Conservation (phyloP, 225 moss, liverwort and hornwort species). For the Rhytidiadelphus loreus region DNA sequence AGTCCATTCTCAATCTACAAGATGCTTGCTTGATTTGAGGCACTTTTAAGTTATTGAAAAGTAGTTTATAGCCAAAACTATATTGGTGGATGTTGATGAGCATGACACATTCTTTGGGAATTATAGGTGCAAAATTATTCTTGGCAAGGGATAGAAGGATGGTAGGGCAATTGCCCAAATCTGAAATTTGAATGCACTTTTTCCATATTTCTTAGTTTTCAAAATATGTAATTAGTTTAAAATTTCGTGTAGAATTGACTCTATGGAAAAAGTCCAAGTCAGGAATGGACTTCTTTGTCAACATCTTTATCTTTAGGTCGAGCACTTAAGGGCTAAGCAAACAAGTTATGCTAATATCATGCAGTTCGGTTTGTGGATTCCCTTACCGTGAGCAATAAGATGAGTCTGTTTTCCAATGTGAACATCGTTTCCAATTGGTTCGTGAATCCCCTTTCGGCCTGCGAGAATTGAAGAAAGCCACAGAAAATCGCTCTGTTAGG, state of each 20-base stretch:
- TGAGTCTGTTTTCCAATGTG: slow-evolving; percentile 6
- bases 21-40: not conserved
- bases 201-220: not conserved
- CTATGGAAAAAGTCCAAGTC: not conserved
- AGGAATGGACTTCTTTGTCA: not conserved
- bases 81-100: not conserved
- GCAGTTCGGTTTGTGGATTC: not conserved
- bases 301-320: not conserved
- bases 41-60: not conserved
- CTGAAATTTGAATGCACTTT: not conserved
- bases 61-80: not conserved
- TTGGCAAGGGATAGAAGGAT: not conserved
- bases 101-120: not conserved
- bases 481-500: not conserved
- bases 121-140: not conserved
- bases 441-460: slow-evolving; percentile 9
- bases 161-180: not conserved
- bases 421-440: not conserved
- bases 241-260: not conserved
- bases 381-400: not conserved
- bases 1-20: not conserved
- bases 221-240: not conserved
- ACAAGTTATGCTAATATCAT: not conserved
- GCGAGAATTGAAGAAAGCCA: not conserved
- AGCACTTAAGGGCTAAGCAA: not conserved